Base-by-base conservation (phyloP, 2,329 filamentous ascomycete genomes). In the Fusarium multiceps region DNA sequence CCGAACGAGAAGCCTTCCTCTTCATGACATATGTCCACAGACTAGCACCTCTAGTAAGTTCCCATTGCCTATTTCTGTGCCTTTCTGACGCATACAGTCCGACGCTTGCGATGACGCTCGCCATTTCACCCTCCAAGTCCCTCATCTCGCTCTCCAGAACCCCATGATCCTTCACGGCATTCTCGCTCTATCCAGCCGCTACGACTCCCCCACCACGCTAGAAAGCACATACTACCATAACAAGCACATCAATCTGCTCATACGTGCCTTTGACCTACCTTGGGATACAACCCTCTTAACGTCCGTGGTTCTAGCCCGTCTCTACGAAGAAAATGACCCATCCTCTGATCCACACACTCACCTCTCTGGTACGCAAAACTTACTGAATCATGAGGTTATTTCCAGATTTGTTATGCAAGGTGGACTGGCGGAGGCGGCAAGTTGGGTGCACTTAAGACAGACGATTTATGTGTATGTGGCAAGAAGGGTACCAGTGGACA, bases 1-100 rank as follows among this genome's bases (percentile, higher is more conserved):
- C 14, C 3, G 56, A 62, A 1, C 40, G 59, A 37, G 30, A 63
- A 4, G 32, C 47, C 1, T 62, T 41, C 27, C 47, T 63, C 2
- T 63, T 63, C 27, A 55, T 62, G 57, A 63, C n/a, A 2, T 63
- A 63, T 4, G 28, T 63, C 6, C 42, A 63, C 13, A 62, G 37
- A 1, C 47, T 62, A 40, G 57, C 59, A 2, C 32, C 57, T 6
- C 18, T 41, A 0, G 59, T 63, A 27, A 61, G 54, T 2, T 2
- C 1, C 13, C 18, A 2, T 37, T 2, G 2, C 2, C 11, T 2
- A 2, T 4, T 13, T 4, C 13, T 4, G 18, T 7, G 2, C 9
- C 7, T 20, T 20, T 1, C 42, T 61, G 16, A 62, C 9, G 1
- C 14, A 4, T 1, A 0, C 4, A 63, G 59, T 55, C 59, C 5